A percentile compares a stretch with the other conserved stretches of the same genome.
These are phyloP conservation scores for Xylaria sp. DNA, from an alignment of 2,329 filamentous ascomycete genomes.

Conservation along the genomic window DNA sequence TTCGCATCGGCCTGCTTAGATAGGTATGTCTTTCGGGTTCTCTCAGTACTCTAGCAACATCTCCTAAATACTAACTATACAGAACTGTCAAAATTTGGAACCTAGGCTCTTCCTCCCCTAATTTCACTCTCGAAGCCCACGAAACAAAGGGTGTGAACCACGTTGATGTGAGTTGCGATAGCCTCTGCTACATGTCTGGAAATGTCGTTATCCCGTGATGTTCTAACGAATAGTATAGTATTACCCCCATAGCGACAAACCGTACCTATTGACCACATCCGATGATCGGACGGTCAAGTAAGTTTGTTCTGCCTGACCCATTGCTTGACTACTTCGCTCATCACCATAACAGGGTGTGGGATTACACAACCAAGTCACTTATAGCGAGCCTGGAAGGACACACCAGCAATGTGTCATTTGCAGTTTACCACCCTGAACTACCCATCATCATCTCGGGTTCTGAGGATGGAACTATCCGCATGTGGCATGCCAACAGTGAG, in stretches of 20 bases:
- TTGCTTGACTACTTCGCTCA: background rate
- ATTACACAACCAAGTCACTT: constrained; percentile 97
- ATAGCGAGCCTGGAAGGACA: constrained; percentile 97
- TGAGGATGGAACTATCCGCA: constrained; percentile 95
- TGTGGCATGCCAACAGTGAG: constrained; percentile 91
- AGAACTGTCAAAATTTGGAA: constrained; percentile 99
- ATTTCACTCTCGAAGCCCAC: constrained; percentile 96
- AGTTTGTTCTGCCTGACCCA: background rate
- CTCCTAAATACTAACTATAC: constrained; percentile 22
- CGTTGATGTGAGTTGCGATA: constrained; percentile 68
- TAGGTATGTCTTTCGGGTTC: constrained; percentile 15
- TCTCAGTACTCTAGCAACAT: background rate
- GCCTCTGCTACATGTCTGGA: background rate
- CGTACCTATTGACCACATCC: constrained; percentile 93
- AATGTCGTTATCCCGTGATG: background rate
- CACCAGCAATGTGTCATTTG: constrained; percentile 97
- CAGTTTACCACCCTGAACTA: constrained; percentile 95
- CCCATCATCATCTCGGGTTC: constrained; percentile 98
- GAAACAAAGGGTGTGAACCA: constrained; percentile 98
- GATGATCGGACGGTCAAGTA: constrained; percentile 93
- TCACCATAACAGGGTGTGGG: constrained; percentile 73
- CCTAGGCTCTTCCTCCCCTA: constrained; percentile 89
- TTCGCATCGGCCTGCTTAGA: constrained; percentile 95
- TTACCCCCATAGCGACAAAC: constrained; percentile 77
- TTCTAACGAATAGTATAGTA: constrained; percentile 56